phyloP scores from a whole-genome alignment of 495 filamentous ascomycete species.

The Lineolata rhizophorae region DNA sequence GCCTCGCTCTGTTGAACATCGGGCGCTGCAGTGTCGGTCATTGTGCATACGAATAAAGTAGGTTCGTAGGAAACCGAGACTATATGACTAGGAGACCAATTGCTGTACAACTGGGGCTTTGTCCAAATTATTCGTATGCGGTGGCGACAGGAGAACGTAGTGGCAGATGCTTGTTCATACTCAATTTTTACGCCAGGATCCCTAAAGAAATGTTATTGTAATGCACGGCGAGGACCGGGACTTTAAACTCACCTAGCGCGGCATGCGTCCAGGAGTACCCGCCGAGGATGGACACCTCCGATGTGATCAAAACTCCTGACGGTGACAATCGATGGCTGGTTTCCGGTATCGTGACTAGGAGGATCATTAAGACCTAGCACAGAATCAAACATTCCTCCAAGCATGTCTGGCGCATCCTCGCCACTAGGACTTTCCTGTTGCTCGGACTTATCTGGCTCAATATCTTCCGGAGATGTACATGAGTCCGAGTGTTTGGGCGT shows the following conservation, averaged over 20 bases:
- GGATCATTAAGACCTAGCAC: too few species aligned
- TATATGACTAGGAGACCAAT: conserved; percentile 22
- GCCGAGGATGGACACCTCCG: too few species aligned
- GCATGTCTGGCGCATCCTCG: conserved; percentile 32
- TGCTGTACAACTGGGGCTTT: conserved; percentile 31
- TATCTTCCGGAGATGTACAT: conserved; percentile 24
- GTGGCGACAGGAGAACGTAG: conserved; percentile 51
- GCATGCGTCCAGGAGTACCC: too few species aligned
- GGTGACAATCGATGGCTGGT: too few species aligned
- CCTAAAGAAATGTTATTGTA: too few species aligned
- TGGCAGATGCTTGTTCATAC: conserved; percentile 45
- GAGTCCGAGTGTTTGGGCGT: conserved; percentile 17
- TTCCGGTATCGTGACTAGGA: too few species aligned
- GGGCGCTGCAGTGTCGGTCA: conserved; percentile 54
- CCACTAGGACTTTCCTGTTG: conserved; percentile 7
- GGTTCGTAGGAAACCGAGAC: too few species aligned
- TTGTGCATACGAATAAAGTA: too few species aligned
- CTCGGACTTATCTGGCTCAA: conserved; percentile 26
- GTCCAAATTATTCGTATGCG: conserved; percentile 61
- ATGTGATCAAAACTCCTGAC: too few species aligned
- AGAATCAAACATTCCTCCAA: conserved; percentile 51
- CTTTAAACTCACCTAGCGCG: too few species aligned
- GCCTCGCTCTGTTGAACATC: conserved; percentile 63
- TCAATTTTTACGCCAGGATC: conserved; percentile 27
- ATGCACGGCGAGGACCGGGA: too few species aligned